phyloP scores from a whole-genome alignment of 2,329 filamentous ascomycete species.

The Grosmannia penicillata region DNA sequence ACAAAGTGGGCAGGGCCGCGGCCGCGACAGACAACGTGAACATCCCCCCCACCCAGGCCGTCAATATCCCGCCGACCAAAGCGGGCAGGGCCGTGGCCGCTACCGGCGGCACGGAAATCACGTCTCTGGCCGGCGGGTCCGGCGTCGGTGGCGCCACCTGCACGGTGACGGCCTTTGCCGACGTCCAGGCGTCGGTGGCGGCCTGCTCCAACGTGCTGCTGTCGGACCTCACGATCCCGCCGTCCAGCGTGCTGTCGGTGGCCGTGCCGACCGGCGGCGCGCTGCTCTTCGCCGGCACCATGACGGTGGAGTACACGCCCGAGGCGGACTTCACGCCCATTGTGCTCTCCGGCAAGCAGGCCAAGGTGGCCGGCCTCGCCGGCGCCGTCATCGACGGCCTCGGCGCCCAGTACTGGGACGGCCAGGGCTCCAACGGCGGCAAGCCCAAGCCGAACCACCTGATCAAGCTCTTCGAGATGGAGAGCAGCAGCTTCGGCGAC shows the following conservation, averaged over 20 bases:
- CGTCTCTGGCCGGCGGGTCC: background rate
- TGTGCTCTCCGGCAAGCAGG: background rate
- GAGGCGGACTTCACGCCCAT: slow-evolving; percentile 1
- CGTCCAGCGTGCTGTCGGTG: background rate
- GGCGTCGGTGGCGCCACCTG: slow-evolving; percentile 1
- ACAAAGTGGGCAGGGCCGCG: too few species aligned
- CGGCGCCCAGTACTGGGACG: slow-evolving; percentile 31
- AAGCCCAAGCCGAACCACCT: slow-evolving; percentile 45
- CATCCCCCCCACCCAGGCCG: background rate
- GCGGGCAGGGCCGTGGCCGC: background rate
- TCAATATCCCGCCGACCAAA: too few species aligned
- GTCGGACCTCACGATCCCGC: background rate
- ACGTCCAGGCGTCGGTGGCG: background rate
- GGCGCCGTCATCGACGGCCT: slow-evolving; percentile 5
- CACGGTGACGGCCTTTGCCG: slow-evolving; percentile 1
- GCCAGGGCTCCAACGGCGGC: slow-evolving; percentile 42
- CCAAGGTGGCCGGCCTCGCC: slow-evolving; percentile 1
- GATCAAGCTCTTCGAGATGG: slow-evolving; percentile 39
- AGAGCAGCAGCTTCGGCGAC: slow-evolving; percentile 28
- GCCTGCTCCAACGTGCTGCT: slow-evolving; percentile 1
- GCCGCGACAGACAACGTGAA: background rate
- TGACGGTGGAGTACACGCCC: slow-evolving; percentile 3
- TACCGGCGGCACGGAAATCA: background rate
- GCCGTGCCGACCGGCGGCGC: slow-evolving; percentile 1
- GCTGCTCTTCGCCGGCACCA: slow-evolving; percentile 1